These are phyloP conservation scores for Ogataea nonfermentans DNA, from an alignment of 805 yeast genomes.

Conservation along the genomic window DNA sequence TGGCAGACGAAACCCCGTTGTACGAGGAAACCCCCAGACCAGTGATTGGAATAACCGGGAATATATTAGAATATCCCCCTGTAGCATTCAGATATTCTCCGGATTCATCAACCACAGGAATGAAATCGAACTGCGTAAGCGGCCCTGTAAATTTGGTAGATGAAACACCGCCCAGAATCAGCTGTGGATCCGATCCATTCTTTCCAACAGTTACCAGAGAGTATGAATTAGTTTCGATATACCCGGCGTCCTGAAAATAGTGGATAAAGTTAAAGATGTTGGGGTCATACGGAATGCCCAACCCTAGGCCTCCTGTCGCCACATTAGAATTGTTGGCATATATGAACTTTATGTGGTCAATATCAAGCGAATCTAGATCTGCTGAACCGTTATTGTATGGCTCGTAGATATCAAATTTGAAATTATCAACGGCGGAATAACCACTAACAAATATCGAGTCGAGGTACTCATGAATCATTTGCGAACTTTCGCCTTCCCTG, in stretches of 20 bases:
- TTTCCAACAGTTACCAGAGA: constrained; percentile 40
- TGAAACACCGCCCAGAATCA: constrained; percentile 62
- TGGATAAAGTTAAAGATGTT: constrained; percentile 34
- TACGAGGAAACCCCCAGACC: constrained; percentile 41
- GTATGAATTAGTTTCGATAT: constrained; percentile 41
- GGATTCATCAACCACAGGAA: constrained; percentile 38
- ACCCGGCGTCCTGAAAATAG: constrained; percentile 28
- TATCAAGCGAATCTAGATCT: constrained; percentile 8
- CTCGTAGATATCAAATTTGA: constrained; percentile 15
- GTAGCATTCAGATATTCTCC: constrained; percentile 5
- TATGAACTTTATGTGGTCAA: constrained; percentile 36
- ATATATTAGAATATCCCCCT: constrained; percentile 18
- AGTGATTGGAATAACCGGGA: constrained; percentile 47
- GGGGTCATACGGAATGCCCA: constrained; percentile 35
- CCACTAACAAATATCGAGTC: constrained; percentile 29
- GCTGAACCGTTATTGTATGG: constrained; percentile 11
- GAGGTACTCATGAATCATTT: constrained; percentile 12
- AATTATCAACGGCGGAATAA: constrained; percentile 24
- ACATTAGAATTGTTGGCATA: constrained; percentile 37
- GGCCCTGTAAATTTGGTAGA: constrained; percentile 44
- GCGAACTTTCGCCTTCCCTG: constrained; percentile 15
- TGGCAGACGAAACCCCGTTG: constrained; percentile 24
- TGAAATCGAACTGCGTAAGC: constrained; percentile 46
- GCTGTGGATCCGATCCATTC: constrained; percentile 29
- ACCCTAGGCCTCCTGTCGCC: constrained; percentile 45